Conservation (phyloP, 2,329 filamentous ascomycete genomes). For the Penicillium corylophilum region DNA sequence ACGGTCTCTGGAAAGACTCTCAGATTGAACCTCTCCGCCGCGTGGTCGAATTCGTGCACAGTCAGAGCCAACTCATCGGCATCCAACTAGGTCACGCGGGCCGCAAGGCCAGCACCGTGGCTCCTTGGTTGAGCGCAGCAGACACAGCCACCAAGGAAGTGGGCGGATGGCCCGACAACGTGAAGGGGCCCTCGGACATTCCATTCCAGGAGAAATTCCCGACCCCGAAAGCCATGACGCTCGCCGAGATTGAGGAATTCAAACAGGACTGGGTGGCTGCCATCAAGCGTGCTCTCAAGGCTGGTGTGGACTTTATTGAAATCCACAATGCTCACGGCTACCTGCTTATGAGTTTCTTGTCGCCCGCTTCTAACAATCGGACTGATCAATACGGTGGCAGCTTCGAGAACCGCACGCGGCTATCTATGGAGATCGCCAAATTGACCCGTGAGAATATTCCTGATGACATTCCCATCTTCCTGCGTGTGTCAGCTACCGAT, state of each 20-base stretch:
- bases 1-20: conserved; percentile 75
- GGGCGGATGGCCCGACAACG: conserved; percentile 56
- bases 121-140: conserved; percentile 46
- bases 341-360: conserved; percentile 68
- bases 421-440: conserved; percentile 67
- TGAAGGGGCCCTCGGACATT: conserved; percentile 58
- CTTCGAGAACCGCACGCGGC: conserved; percentile 63
- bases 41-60: conserved; percentile 76
- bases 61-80: conserved; percentile 71
- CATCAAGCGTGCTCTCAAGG: conserved; percentile 61
- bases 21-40: conserved; percentile 69
- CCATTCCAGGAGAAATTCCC: conserved; percentile 63
- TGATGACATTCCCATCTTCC: conserved; percentile 66
- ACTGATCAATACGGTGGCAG: conserved; percentile 56
- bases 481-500: conserved; percentile 72
- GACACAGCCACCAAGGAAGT: conserved; percentile 49
- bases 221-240: conserved; percentile 65
- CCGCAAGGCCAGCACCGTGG: conserved; percentile 58
- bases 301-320: conserved; percentile 76
- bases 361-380: conserved; percentile 67
- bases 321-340: conserved; percentile 81
- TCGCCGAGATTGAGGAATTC: conserved; percentile 64
- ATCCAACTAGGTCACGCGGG: conserved; percentile 84
- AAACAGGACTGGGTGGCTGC: conserved; percentile 63
- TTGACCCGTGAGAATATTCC: conserved; percentile 63